A percentile compares a stretch with the other conserved stretches of the same genome.
Evolutionary conservation across 2,329 filamentous ascomycete genomes (phyloP).

Genomic region (Talaromyces sp.): DNA sequence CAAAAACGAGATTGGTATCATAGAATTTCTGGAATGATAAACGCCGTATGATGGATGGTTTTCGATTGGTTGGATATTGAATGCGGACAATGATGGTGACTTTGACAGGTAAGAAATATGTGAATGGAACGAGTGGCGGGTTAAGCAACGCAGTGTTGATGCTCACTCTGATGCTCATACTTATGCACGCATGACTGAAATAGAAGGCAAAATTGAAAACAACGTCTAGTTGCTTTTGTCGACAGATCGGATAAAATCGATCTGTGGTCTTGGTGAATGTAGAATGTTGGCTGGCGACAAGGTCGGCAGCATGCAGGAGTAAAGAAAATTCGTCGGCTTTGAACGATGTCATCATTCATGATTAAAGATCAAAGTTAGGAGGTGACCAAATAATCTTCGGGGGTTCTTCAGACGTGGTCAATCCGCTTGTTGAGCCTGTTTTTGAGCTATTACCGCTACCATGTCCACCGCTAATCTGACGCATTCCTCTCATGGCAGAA

Average conservation of each 20-base stretch:
- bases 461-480: slow-evolving; percentile 15
- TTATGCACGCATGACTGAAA: background rate
- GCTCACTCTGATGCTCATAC: background rate
- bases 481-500: slow-evolving; percentile 20
- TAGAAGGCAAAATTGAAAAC: background rate
- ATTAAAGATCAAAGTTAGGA: slow-evolving; percentile 34
- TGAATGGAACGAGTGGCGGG: background rate
- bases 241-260: background rate
- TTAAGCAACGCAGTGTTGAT: background rate
- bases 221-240: background rate
- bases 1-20: slow-evolving; percentile 4
- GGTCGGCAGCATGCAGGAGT: background rate
- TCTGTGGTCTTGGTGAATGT: background rate
- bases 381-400: slow-evolving; percentile 39
- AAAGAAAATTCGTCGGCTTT: slow-evolving; percentile 1
- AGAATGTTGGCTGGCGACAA: background rate
- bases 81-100: background rate
- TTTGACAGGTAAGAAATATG: background rate
- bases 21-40: background rate
- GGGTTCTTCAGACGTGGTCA: slow-evolving; percentile 30
- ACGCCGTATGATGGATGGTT: background rate
- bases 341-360: background rate
- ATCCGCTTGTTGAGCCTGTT: slow-evolving; percentile 27
- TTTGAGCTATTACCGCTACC: slow-evolving; percentile 27
- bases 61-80: background rate